Base-by-base conservation (phyloP, 73 alveolate genomes). In the Paramecium sexaurelia region DNA sequence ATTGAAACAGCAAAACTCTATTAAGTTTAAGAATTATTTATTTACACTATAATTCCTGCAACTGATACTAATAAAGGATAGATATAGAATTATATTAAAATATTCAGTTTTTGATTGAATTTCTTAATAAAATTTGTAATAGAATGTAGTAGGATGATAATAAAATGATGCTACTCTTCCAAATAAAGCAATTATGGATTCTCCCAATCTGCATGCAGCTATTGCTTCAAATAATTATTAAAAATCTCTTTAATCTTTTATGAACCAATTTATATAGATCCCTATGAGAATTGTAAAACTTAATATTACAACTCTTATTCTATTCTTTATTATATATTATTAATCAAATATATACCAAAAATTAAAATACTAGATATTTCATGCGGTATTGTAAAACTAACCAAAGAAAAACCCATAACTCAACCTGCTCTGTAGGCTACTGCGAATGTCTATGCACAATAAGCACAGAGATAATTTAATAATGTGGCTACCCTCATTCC, bases 151-250 rank as follows among this genome's bases (percentile, higher is more conserved):
- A 6, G 90, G 92, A 39, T 71, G 47, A 17, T 47, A 39, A 36
- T 94, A 93, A 13, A 97, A 66, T 55, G 96, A 95, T 33, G 85
- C 99, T 36, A 98, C 99, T 92, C 99, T 96, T 43, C 99, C 99
- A 91, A 98, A 98, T 92, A 98, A 91, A 22, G 99, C 99, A 33
- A 98, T 95, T 26, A 98, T 90, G 57, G 98, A 94, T 43, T 99
- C 99, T 24, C 99, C 99, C 15, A 98, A 92, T 66, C 99, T 99
- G 91, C 95, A 98, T 41, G 98, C 99, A 0, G 99, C 99, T 39
- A 97, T 92, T 68, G 94, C 88, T 82, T 95, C 98, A 86, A 90
- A 95, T 94, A 96, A 92, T 61, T 87, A 32, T 87, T 94, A 84
- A 36, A 51, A 73, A 73, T 92, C 93, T 37, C 73, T 85, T 43